Evolutionary conservation across 129 eudicot genomes (phyloP).

Genomic region (Flaveria sonorensis): DNA sequence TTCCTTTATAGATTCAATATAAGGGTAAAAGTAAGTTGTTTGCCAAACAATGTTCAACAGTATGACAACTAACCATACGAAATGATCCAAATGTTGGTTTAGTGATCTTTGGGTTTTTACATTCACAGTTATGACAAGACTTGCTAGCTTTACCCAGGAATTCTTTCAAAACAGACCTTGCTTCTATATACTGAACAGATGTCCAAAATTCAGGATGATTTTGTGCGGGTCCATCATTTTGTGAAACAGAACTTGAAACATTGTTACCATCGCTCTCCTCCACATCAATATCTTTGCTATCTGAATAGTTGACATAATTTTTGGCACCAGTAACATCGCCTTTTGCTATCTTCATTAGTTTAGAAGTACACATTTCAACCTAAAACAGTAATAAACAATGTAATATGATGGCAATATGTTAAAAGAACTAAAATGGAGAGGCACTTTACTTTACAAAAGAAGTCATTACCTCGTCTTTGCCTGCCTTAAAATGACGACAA

Average conservation of each 20-base stretch:
- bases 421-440: not conserved
- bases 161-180: slow-evolving; percentile 58
- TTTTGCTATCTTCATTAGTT: slow-evolving; percentile 56
- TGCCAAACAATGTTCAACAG: slow-evolving; percentile 9
- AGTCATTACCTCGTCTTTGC: slow-evolving; percentile 51
- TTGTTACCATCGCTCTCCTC: slow-evolving; percentile 67
- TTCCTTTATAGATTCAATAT: not conserved
- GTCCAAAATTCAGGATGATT: slow-evolving; percentile 53
- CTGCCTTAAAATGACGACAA: slow-evolving; percentile 64
- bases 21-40: slow-evolving; percentile 3
- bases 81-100: slow-evolving; percentile 86
- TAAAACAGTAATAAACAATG: slow-evolving; percentile 18
- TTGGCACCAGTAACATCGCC: slow-evolving; percentile 81
- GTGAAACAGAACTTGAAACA: slow-evolving; percentile 40
- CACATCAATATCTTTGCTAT: slow-evolving; percentile 27
- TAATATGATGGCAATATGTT: not conserved
- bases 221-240: slow-evolving; percentile 26
- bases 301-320: slow-evolving; percentile 33
- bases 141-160: slow-evolving; percentile 40
- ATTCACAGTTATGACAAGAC: slow-evolving; percentile 50
- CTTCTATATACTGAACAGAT: slow-evolving; percentile 77
- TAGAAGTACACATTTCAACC: slow-evolving; percentile 59
- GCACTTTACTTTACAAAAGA: slow-evolving; percentile 4
- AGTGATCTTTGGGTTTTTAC: slow-evolving; percentile 60
- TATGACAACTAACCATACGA: slow-evolving; percentile 56